These are phyloP conservation scores for Neostapfia colusana DNA, from an alignment of 176 grass and related monocot species.

Conservation along the genomic window DNA sequence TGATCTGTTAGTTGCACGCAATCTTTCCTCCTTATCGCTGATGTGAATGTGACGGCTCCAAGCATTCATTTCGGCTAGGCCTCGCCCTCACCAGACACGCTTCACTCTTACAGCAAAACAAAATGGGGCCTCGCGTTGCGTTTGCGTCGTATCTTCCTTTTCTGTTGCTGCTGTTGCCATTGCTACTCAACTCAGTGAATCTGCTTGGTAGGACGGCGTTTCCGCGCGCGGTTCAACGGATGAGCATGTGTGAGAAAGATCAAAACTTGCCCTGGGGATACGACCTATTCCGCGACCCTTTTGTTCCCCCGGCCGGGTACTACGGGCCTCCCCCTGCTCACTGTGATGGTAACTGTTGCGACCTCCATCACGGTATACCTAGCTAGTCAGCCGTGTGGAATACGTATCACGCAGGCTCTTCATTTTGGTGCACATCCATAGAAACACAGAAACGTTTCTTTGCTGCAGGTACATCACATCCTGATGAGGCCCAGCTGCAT, in stretches of 20 bases:
- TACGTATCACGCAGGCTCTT: constrained; percentile 1
- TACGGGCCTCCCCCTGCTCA: constrained; percentile 54
- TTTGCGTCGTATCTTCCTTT: background rate
- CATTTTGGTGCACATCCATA: constrained; percentile 13
- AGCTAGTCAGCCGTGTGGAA: constrained; percentile 26
- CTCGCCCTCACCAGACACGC: constrained; percentile 19
- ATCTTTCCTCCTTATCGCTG: constrained; percentile 21
- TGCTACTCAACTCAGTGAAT: constrained; percentile 35
- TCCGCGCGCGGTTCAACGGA: constrained; percentile 40
- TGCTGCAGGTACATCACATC: constrained; percentile 67
- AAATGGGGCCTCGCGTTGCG: background rate
- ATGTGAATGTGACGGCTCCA: constrained; percentile 3
- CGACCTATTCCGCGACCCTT: constrained; percentile 65
- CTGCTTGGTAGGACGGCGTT: constrained; percentile 29
- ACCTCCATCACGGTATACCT: constrained; percentile 61
- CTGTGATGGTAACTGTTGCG: constrained; percentile 49
- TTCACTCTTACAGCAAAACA: constrained; percentile 12
- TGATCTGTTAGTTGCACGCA: constrained; percentile 27
- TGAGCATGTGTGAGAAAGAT: constrained; percentile 80
- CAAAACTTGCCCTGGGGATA: constrained; percentile 69
- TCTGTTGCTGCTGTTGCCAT: background rate
- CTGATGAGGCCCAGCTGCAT: constrained; percentile 65
- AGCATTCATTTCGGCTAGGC: constrained; percentile 31
- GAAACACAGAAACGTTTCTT: background rate
- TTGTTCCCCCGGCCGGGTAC: constrained; percentile 48